Evolutionary conservation across 176 grass and related monocot genomes (phyloP), one percentile per base, ranked within the genome.

Genomic region (Oryza nivara): DNA sequence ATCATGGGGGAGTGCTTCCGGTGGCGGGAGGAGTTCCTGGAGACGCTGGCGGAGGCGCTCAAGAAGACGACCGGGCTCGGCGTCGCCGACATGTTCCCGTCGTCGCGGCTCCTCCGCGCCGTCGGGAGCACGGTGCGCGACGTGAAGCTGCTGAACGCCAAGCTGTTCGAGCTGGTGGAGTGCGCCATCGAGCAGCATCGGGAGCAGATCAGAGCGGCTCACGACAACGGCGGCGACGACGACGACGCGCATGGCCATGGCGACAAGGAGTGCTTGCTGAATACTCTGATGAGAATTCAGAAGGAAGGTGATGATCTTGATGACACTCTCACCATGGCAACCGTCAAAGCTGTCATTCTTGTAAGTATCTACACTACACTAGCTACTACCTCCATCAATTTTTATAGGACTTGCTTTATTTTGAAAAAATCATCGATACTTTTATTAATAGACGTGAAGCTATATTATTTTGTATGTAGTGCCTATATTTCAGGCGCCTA

Each of bases 71-170:
- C 74, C 14, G 64, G 71, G 16, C 70, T 86, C 17, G 71, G 8
- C 66, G 11, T 86, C 6, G 69, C 61, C 13, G 84, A 90, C 41
- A 32, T 77, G 14, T 86, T 86, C 54, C 88, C 88, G 23, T 82
- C 83, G 11, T 77, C 82, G 28, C 25, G 66, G 26, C 72, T 86
- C 11, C 25, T 69, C 14, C 35, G 54, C n/a, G 28, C 32, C 8
- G 46, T 83, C 26, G 77, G 68, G 49, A 60, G 76, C 5, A 68
- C 43, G 16, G 63, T 16, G 11, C 52, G 38, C 56, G 36, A 25
- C 74, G 13, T 35, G 26, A 34, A 15, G 67, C 69, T 40, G 22
- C 5, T 63, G 10, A 28, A 34, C 34, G 3, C n/a, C 12, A 47
- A 41, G 65, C 10, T 76, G 12, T 65, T 47, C 13, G 48, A 75